Base-by-base conservation (phyloP, 139 green algal genomes). In the Choricystis sp. region DNA sequence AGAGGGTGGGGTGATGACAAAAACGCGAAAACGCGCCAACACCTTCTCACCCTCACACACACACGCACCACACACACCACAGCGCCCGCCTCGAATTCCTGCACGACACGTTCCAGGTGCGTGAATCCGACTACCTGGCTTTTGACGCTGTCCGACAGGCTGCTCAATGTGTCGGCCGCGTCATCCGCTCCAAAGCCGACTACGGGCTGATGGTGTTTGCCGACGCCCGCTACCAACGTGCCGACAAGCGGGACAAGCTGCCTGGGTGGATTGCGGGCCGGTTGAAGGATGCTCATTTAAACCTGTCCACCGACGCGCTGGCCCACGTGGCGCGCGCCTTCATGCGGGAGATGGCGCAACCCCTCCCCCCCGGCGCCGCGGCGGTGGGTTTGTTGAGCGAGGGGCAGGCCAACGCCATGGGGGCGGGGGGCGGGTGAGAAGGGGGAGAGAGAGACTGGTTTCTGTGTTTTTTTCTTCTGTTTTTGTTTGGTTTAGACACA, bases 71-170 rank as follows among this genome's bases (percentile, higher is more conserved):
- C 49, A 56, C 21, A 19, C 25, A 16, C 19, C 24, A 55, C 60
- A 56, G 75, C 3, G 79, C 79, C 3, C 74, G 89, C 56, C 83
- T 96, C 71, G 90, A 98, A 76, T 99, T 97, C 78, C 78, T 99
- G 66, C 70, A 71, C 0, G 87, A 92, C 66, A 90, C 81, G 0
- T 92, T 91, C 72, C 77, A 89, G 76, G 94, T 98, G 67, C 85
- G 83, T 52, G 87, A 95, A 70, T 78, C 67, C 56, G 90, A 98
- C 72, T 99, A 94, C 72, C 77, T 99, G 55, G 82, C 92, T 2
- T 99, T 99, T 77, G 94, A 99, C 65, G 94, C 94, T 4, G 76
- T 99, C 25, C 68, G 87, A 19, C 93, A 99, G 79, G 86, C 89
- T 24, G 89, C 93, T 24, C 93, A 98, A 83, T 99, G 94, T 74